Base-by-base conservation (phyloP, 2,329 filamentous ascomycete genomes). In the Paramyrothecium roridum region DNA sequence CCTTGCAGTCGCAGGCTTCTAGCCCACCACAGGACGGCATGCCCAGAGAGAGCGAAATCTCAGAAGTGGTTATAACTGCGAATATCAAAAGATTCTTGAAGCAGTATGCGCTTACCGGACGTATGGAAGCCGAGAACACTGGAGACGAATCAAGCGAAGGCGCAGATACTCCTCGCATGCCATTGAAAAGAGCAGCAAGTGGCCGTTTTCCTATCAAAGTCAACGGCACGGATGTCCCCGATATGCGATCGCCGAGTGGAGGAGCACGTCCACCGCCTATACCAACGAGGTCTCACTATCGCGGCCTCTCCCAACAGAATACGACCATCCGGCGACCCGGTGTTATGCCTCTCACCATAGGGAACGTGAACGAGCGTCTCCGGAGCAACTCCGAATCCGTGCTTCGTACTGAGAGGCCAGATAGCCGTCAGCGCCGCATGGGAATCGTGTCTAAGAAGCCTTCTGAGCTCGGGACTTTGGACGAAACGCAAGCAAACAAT, bases 131-230 rank as follows among this genome's bases (percentile, higher is more conserved):
- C 4, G 84, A 86, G 56, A 80, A 79, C 26, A 79, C 79, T 2
- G 80, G 78, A 10, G 84, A 88, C 57, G 84, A 86, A 61, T 81
- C 75, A 12, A 90, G 87, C 60, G 92, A 96, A 65, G 87, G 84
- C 45, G 84, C 86, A 19, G 92, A 96, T 68, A 93, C 90, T 0
- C 92, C 91, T 10, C 88, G 90, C 33, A 85, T 88, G 54, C 83
- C 81, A 2, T 71, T 84, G 58, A 86, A 83, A 67, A 81, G 85
- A 55, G 82, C 81, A 40, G 78, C 83, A 51, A 87, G 85, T 62
- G 85, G 85, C 21, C 80, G 85, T 16, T 88, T 88, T 61, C 85
- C 85, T 2, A 83, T 88, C 64, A 87, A 86, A 63, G 88, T 91
- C 52, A 91, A 89, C 67, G 87, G 88, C 17, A 81, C 85, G 50